Evolutionary conservation across 495 filamentous ascomycete genomes (phyloP), one percentile per base, ranked within the genome.

Genomic region (Penicillium verhagenii): DNA sequence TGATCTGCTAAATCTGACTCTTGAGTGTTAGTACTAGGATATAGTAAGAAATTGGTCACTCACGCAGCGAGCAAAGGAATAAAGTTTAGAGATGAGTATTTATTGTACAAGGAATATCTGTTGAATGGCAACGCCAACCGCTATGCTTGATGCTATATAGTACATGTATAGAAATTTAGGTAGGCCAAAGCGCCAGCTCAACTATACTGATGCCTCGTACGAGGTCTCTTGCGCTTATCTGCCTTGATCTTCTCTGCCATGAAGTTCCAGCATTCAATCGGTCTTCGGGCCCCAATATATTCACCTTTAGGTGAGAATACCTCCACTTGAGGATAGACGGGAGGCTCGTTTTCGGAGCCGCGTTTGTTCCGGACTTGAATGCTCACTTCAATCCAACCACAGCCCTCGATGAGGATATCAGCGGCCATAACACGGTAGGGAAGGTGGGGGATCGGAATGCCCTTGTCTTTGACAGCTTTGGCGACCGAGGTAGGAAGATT

Each of bases 371-470:
- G 83, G 7, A 94, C 80, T 69, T 97, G 92, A 13, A 86, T 84
- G 6, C 82, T 86, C 18, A 99, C 68, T 67, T 99, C 94, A 7
- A 99, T 79, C 93, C 95, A 99, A 2, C 94, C 94, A 37, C 86
- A 85, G 18, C 93, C 90, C 60, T 96, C 91, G 31, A 99, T 85
- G 7, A 99, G 73, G 33, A 99, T 83, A 66, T 99, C 94, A 0
- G 87, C 79, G 6, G 85, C 79, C 49, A 92, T 75, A 3, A 97
- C 83, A 9, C 77, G 79, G 66, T 93, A 99, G 2, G 92, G 92
- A 33, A 97, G 72, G 20, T 53, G 16, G 16, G 67, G 69, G 0
- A 63, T 52, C n/a, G 61, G 60, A 4, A 63, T 56, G 1, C 65
- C 60, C 21, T 64, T 63, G 50, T 74, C 71, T 14, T 67, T 58